Evolutionary conservation across 106 monocot species (phyloP), one percentile per base, ranked within the genome.

Genomic region (Triglochin maritima): DNA sequence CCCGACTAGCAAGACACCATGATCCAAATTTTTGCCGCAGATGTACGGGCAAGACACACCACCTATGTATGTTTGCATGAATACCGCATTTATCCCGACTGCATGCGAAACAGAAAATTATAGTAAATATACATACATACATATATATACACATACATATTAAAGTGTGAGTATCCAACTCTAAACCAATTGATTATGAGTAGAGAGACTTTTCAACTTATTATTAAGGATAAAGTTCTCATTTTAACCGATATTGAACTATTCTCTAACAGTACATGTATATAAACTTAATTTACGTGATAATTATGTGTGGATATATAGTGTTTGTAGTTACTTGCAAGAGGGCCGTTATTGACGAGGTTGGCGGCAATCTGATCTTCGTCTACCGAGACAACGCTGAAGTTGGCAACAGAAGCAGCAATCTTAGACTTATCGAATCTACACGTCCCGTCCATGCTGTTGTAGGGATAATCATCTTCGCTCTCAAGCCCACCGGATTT

Each of bases 321-420:
- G 29, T 29, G 29, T 29, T 29, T 29, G 14, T 7, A 44, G 59
- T 14, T 81, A 92, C 92, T 71, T 71, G 93, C 93, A 69, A 93
- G 93, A 62, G 93, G 93, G 56, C 93, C 93, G 62, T 89, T 68
- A 29, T 86, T 89, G 56, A 93, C 89, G 74, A 93, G 93, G 74
- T 93, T 93, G 7, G 93, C 93, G 49, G 89, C 86, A 64, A 93
- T 89, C 59, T 93, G 93, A 64, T 84, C 93, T 59, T 89, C 93
- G 62, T 93, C 79, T 42, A 71, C 62, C 13, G 89, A 81, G 46
- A 93, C 76, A 49, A 80, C 80, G 49, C 81, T 89, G 76, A 80
- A 93, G 69, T 93, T 93, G 11, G 76, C 50, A 12, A 89, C 84
- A 13, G 86, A 77, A 10, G 89, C 84, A 59, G 67, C 83, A 67